Evolutionary conservation across 2,329 filamentous ascomycete species (phyloP), one percentile per base, ranked within the genome.

Genomic region (Colletotrichum lupini): DNA sequence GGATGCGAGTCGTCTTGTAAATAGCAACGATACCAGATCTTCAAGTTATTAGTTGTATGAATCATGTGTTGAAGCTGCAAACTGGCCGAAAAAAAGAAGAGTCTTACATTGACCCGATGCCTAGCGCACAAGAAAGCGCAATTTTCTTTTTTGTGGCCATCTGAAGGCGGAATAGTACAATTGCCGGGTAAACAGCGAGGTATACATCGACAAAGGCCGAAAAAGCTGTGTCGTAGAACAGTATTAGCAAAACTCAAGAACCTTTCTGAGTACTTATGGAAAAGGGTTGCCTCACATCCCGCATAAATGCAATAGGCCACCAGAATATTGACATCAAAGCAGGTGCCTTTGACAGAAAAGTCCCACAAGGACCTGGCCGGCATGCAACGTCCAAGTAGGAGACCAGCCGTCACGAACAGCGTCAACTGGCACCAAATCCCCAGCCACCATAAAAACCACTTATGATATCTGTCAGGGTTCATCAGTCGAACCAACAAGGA

Each of bases 301-400:
- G 83, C 80, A 26, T 80, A 83, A 3, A 85, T 82, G 2, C 82
- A 80, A 71, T 83, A 85, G 55, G 81, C 70, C 24, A 87, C 80
- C 4, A 85, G 74, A 37, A 83, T 79, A 68, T 72, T 75, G 11
- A 70, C 76, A 72, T 77, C 78, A 76, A 79, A 81, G 76, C 81
- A 87, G 5, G 52, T 80, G 3, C 81, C 82, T 24, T 79, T 74
- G 3, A 82, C 77, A 7, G 76, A 75, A 22, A 80, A 78, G 56
- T 82, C 76, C 86, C 86, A 87, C 28, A 83, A 77, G 0, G 83
- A 81, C 30, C 68, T 49, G 4, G 75, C 72, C 0, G 86, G 86
- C 2, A 76, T 77, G 75, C 86, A 87, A 72, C 83, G 84, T 1
- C 81, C 83, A 37, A 85, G 83, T 1, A 86, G 74, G 6, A 87